Evolutionary conservation across 805 yeast species (phyloP).

Genomic region (Wickerhamomyces hampshirensis): DNA sequence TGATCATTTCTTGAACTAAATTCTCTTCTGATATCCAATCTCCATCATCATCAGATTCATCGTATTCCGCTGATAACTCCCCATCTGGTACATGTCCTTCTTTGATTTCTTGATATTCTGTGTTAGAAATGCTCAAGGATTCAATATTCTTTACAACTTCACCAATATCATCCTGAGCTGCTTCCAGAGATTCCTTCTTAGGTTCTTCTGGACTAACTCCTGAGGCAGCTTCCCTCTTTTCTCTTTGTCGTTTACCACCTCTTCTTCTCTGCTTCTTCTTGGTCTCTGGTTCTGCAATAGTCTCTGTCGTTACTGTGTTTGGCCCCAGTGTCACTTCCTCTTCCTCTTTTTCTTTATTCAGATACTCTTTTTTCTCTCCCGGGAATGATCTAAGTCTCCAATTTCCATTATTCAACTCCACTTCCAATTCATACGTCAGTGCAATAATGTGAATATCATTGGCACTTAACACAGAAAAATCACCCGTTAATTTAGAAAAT

Average conservation of each 20-base stretch:
- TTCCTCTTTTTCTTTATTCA: slow-evolving; percentile 15
- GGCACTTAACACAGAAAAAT: slow-evolving; percentile 76
- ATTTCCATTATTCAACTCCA: slow-evolving; percentile 62
- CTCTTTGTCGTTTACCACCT: slow-evolving; percentile 64
- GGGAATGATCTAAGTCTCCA: slow-evolving; percentile 69
- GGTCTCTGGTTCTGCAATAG: slow-evolving; percentile 5
- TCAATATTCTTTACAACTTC: slow-evolving; percentile 7
- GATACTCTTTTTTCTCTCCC: slow-evolving; percentile 42
- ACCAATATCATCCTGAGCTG: slow-evolving; percentile 22
- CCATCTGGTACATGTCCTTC: slow-evolving; percentile 3
- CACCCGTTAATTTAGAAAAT: slow-evolving; percentile 89
- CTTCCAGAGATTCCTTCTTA: slow-evolving; percentile 17
- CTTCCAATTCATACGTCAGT: slow-evolving; percentile 80
- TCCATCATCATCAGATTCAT: slow-evolving; percentile 67
- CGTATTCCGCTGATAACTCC: slow-evolving; percentile 30
- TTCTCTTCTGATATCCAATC: slow-evolving; percentile 96
- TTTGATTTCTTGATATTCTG: not conserved
- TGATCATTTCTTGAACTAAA: slow-evolving; percentile 60
- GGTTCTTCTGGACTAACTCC: slow-evolving; percentile 22
- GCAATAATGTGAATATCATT: slow-evolving; percentile 94
- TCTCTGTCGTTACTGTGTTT: slow-evolving; percentile 1
- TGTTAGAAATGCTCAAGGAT: slow-evolving; percentile 2
- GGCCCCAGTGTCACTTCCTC: slow-evolving; percentile 3
- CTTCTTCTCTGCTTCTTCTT: slow-evolving; percentile 48
- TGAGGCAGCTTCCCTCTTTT: slow-evolving; percentile 42